Conservation (phyloP, 257 asterid species). For the Solanum raphanifolium region DNA sequence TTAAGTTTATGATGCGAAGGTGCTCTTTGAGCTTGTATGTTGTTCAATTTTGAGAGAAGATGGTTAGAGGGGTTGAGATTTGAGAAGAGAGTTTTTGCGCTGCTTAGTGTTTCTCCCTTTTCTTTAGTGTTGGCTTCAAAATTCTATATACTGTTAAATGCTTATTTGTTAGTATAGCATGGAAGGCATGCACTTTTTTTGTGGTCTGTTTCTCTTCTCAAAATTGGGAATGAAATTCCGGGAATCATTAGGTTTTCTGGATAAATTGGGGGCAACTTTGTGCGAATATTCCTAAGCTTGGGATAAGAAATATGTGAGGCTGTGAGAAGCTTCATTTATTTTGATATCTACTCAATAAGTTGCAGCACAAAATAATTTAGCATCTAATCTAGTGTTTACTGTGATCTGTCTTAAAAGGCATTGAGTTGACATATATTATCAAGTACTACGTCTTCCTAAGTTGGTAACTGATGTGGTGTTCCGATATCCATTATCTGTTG, state of each 20-base stretch:
- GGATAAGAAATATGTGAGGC: not conserved
- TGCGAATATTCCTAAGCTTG: not conserved
- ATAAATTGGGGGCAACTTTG: not conserved
- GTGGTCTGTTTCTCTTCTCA: not conserved
- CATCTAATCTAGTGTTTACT: not conserved
- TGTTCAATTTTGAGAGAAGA: not conserved
- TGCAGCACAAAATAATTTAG: not conserved
- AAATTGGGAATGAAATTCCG: not conserved
- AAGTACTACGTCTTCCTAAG: not conserved
- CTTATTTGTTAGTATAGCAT: not conserved
- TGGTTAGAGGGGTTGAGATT: not conserved
- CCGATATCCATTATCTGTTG: not conserved
- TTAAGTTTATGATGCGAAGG: not conserved
- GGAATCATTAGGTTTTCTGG: not conserved
- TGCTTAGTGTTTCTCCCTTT: not conserved
- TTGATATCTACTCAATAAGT: not conserved
- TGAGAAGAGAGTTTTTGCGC: not conserved
- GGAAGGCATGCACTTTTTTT: not conserved
- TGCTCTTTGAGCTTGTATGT: not conserved
- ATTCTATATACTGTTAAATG: not conserved
- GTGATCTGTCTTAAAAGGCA: not conserved
- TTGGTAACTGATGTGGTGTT: not conserved
- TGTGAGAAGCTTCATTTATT: not conserved
- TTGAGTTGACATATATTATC: not conserved
- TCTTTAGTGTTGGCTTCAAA: not conserved